Evolutionary conservation across 2,329 filamentous ascomycete species (phyloP).

Genomic region (Zymoseptoria passerinii): DNA sequence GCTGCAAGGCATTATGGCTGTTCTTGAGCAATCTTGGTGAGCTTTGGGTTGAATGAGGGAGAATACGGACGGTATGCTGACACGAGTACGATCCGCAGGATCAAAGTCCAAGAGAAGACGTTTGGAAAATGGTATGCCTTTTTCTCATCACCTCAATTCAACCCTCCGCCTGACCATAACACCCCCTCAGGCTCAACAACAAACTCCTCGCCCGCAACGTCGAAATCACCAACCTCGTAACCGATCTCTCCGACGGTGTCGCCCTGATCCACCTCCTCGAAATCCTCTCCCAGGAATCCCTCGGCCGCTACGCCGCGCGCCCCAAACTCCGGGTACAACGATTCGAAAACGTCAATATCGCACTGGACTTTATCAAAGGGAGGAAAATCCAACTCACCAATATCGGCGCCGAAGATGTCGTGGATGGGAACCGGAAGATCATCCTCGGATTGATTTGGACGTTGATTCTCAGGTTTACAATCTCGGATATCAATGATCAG

Average conservation of each 20-base stretch:
- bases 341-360: slow-evolving; percentile 97
- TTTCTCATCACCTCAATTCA: neutral
- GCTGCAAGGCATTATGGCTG: slow-evolving; percentile 21
- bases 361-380: slow-evolving; percentile 84
- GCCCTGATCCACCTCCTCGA: slow-evolving; percentile 95
- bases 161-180: neutral
- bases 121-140: slow-evolving; percentile 84
- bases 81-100: slow-evolving; percentile 4
- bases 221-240: slow-evolving; percentile 77
- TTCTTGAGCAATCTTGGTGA: slow-evolving; percentile 44
- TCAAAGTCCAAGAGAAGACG: slow-evolving; percentile 73
- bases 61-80: slow-evolving; percentile 26
- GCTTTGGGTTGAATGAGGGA: neutral
- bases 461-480: slow-evolving; percentile 93
- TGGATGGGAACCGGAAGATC: slow-evolving; percentile 96
- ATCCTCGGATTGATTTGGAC: slow-evolving; percentile 97
- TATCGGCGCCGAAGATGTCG: slow-evolving; percentile 95
- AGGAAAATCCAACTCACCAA: slow-evolving; percentile 95
- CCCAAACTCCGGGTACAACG: slow-evolving; percentile 92
- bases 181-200: slow-evolving; percentile 68
- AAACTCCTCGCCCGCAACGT: slow-evolving; percentile 75
- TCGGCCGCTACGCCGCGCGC: slow-evolving; percentile 92
- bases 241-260: slow-evolving; percentile 88
- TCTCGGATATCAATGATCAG: slow-evolving; percentile 97
- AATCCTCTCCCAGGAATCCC: slow-evolving; percentile 86